phyloP scores from a whole-genome alignment of 768 basidiomycete species.

The Hygrophorus russula region DNA sequence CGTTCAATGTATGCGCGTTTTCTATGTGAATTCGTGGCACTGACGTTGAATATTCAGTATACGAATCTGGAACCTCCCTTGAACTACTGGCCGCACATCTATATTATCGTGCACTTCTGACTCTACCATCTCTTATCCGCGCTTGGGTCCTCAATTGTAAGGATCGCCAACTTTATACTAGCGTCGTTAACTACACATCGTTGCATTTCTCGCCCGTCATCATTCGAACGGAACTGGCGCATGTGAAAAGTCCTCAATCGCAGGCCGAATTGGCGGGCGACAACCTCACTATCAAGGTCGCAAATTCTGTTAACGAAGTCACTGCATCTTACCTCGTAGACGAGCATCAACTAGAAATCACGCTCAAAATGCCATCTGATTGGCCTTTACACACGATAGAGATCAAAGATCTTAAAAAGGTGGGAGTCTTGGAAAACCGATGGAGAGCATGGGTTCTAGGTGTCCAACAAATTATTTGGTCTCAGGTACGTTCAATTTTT shows the following conservation, averaged over 20 bases:
- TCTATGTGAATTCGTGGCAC: background rate
- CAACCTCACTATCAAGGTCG: slow-evolving; percentile 70
- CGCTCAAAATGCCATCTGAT: slow-evolving; percentile 73
- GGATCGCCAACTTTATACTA: slow-evolving; percentile 75
- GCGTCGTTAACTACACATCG: slow-evolving; percentile 70
- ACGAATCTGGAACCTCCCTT: slow-evolving; percentile 39
- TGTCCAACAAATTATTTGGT: slow-evolving; percentile 83
- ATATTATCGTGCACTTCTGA: slow-evolving; percentile 78
- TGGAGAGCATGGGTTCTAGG: slow-evolving; percentile 94
- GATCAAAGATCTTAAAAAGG: slow-evolving; percentile 70
- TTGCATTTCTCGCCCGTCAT: slow-evolving; percentile 84
- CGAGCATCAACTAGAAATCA: slow-evolving; percentile 88
- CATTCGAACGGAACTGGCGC: slow-evolving; percentile 71
- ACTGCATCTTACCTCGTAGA: slow-evolving; percentile 80
- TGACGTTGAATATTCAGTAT: slow-evolving; percentile 29
- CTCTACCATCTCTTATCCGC: slow-evolving; percentile 77
- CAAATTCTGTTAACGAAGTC: slow-evolving; percentile 65
- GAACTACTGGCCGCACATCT: slow-evolving; percentile 74
- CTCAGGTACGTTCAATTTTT: slow-evolving; percentile 48
- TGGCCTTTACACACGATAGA: slow-evolving; percentile 88
- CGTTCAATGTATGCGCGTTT: slow-evolving; percentile 45
- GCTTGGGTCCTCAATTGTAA: slow-evolving; percentile 81
- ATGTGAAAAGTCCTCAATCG: slow-evolving; percentile 46
- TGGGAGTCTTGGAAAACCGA: slow-evolving; percentile 81
- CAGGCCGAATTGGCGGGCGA: slow-evolving; percentile 59